phyloP scores from a whole-genome alignment of 2,329 filamentous ascomycete genomes.

The Colletotrichum limetticola region DNA sequence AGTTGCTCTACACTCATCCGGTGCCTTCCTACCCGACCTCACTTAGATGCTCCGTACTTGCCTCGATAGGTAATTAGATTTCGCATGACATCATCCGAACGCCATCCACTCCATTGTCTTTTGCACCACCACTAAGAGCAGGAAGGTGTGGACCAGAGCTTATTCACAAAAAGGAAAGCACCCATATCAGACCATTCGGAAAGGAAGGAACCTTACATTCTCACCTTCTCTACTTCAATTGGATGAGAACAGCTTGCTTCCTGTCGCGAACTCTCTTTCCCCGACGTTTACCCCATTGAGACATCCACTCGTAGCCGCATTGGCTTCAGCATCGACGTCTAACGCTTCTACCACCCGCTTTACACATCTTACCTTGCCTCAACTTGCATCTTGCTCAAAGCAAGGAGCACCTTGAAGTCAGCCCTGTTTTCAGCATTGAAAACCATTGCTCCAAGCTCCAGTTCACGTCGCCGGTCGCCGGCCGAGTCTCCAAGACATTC shows the following conservation, averaged over 20 bases:
- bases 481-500: neutral
- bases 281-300: neutral
- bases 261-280: neutral
- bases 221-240: neutral
- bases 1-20: neutral
- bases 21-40: neutral
- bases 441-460: neutral
- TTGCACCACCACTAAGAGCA: neutral
- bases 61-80: neutral
- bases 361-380: neutral
- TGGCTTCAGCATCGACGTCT: neutral
- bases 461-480: neutral
- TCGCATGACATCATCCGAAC: slow-evolving; percentile 36
- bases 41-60: neutral
- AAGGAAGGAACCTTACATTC: neutral
- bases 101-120: slow-evolving; percentile 3
- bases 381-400: neutral
- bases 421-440: neutral
- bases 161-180: neutral
- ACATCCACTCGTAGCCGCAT: neutral
- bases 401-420: neutral
- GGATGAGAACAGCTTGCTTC: neutral
- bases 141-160: neutral
- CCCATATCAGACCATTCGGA: slow-evolving; percentile 14
- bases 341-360: neutral